These are phyloP conservation scores for Elsinoe batatas DNA, from an alignment of 2,329 filamentous ascomycete species.

Conservation along the genomic window DNA sequence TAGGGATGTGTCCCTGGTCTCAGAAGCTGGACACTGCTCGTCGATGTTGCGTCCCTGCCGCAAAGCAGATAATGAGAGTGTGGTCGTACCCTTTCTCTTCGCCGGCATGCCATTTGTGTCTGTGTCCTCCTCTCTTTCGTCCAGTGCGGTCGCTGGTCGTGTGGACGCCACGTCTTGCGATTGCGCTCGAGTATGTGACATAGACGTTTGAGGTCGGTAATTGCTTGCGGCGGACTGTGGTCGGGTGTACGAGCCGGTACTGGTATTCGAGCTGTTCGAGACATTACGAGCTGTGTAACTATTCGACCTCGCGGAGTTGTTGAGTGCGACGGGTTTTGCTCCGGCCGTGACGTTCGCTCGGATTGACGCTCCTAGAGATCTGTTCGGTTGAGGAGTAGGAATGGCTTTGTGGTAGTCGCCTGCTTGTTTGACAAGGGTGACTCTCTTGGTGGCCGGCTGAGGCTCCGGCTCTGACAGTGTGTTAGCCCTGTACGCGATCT, in stretches of 20 bases:
- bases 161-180: constrained; percentile 13
- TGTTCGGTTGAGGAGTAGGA: constrained; percentile 3
- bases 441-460: constrained; percentile 38
- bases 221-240: constrained; percentile 16
- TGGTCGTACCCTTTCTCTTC: constrained; percentile 45
- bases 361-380: constrained; percentile 15
- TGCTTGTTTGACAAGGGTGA: constrained; percentile 40
- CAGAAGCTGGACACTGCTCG: background rate
- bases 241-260: constrained; percentile 4
- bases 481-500: constrained; percentile 17
- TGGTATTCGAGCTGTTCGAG: constrained; percentile 17
- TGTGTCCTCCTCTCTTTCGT: constrained; percentile 26
- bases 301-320: constrained; percentile 16
- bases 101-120: constrained; percentile 24
- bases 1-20: background rate
- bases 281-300: constrained; percentile 18
- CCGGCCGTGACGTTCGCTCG: constrained; percentile 8
- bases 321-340: constrained; percentile 13
- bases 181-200: constrained; percentile 20
- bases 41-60: background rate
- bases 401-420: constrained; percentile 29
- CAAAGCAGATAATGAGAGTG: constrained; percentile 25
- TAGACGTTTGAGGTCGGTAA: constrained; percentile 14
- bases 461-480: constrained; percentile 31
- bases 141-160: constrained; percentile 13